Percentiles rank a stretch among this genome's conserved stretches.
phyloP scores from a whole-genome alignment of 495 filamentous ascomycete species.

The Aspergillus haitiensis region DNA sequence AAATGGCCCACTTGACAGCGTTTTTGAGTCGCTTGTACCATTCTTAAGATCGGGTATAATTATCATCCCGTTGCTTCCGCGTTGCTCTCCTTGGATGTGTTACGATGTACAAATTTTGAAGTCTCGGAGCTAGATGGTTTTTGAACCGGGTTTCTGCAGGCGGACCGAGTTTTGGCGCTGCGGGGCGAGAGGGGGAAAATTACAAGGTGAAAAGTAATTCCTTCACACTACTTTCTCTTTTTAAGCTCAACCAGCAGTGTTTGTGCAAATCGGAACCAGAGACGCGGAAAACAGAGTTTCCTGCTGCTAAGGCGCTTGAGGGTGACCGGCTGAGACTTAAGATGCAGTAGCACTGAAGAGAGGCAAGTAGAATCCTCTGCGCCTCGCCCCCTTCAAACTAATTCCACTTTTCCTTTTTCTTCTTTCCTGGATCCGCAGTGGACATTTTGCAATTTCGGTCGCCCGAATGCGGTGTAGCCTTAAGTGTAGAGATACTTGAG shows the following conservation, averaged over 20 bases:
- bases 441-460: constrained; percentile 15
- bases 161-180: constrained; percentile 7
- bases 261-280: no score
- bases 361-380: no score
- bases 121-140: background rate
- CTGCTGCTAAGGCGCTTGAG: no score
- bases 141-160: background rate
- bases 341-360: background rate
- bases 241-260: no score
- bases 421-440: constrained; percentile 29
- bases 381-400: no score
- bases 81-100: background rate
- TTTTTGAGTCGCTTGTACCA: background rate
- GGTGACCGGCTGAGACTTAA: background rate
- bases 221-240: no score
- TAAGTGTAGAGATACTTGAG: constrained; percentile 14
- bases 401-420: constrained; percentile 6
- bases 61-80: constrained; percentile 2
- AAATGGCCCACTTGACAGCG: background rate
- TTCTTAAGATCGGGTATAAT: background rate
- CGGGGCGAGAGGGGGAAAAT: background rate
- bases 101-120: background rate
- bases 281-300: no score
- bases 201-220: no score
- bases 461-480: constrained; percentile 27